Evolutionary conservation across 768 basidiomycete species (phyloP).

Genomic region (Auriscalpium microsporum): DNA sequence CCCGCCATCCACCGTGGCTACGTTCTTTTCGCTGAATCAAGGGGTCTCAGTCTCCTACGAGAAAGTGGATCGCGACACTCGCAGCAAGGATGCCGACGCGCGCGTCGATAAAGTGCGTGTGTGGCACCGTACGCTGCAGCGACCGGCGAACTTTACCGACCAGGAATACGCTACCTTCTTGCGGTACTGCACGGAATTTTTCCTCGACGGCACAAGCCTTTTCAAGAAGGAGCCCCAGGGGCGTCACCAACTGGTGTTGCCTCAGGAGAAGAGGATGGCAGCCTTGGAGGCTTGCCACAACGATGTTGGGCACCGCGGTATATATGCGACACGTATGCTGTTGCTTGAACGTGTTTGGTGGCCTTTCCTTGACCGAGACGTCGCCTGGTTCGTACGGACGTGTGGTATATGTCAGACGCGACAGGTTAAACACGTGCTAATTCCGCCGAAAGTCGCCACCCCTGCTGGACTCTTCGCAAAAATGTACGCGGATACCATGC

Average conservation of each 20-base stretch:
- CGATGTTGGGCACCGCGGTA: conserved; percentile 14
- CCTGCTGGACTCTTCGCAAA: conserved; percentile 24
- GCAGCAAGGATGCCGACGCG: no score
- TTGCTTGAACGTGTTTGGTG: conserved; percentile 20
- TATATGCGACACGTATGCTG: neutral
- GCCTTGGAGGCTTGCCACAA: conserved; percentile 14
- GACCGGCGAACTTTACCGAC: no score
- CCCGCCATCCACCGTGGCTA: no score
- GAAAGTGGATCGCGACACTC: no score
- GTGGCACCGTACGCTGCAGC: no score
- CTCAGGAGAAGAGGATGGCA: neutral
- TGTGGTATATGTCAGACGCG: conserved; percentile 33
- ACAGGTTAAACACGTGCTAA: conserved; percentile 13
- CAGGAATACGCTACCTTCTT: no score
- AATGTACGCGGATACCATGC: conserved; percentile 33
- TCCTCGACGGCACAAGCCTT: neutral
- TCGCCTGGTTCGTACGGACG: conserved; percentile 16
- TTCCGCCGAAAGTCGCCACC: conserved; percentile 14
- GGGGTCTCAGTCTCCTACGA: no score
- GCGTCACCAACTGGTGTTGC: conserved; percentile 14
- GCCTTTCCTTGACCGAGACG: conserved; percentile 15
- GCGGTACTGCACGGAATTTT: no score
- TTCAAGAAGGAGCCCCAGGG: conserved; percentile 11
- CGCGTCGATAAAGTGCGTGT: no score
- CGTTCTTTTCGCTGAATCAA: no score